phyloP scores from a whole-genome alignment of 257 asterid genomes.

The Buddleja alternifolia region DNA sequence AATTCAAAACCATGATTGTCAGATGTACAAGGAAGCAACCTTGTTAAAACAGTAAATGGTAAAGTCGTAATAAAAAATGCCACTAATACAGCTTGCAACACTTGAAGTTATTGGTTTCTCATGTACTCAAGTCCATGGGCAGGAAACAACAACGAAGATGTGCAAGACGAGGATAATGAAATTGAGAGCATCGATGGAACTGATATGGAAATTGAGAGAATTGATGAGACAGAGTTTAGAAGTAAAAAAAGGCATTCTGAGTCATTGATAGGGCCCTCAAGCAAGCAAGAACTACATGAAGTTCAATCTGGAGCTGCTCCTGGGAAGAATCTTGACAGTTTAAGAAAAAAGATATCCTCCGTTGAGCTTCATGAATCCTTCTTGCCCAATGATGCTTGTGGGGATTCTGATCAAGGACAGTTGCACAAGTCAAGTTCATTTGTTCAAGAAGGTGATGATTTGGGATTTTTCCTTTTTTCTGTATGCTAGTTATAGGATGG shows the following conservation, averaged over 20 bases:
- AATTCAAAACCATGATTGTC: too few species aligned
- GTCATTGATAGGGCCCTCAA: background rate
- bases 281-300: background rate
- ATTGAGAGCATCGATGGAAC: too few species aligned
- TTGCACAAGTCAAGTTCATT: constrained; percentile 10
- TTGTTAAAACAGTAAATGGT: too few species aligned
- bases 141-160: background rate
- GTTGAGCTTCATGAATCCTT: constrained; percentile 1
- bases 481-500: background rate
- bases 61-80: background rate
- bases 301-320: constrained; percentile 8
- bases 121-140: constrained; percentile 7
- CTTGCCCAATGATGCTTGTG: constrained; percentile 3
- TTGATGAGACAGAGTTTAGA: constrained; percentile 16
- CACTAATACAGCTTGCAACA: background rate
- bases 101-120: background rate
- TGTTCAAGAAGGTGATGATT: constrained; percentile 17
- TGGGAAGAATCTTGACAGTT: background rate
- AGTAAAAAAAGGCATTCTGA: background rate
- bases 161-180: background rate
- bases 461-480: background rate
- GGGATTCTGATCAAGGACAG: background rate
- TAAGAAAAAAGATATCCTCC: background rate
- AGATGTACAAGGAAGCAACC: too few species aligned
- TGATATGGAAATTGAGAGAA: background rate